Conservation (phyloP, 2,329 filamentous ascomycete genomes). For the Colletotrichum gloeosporioides region DNA sequence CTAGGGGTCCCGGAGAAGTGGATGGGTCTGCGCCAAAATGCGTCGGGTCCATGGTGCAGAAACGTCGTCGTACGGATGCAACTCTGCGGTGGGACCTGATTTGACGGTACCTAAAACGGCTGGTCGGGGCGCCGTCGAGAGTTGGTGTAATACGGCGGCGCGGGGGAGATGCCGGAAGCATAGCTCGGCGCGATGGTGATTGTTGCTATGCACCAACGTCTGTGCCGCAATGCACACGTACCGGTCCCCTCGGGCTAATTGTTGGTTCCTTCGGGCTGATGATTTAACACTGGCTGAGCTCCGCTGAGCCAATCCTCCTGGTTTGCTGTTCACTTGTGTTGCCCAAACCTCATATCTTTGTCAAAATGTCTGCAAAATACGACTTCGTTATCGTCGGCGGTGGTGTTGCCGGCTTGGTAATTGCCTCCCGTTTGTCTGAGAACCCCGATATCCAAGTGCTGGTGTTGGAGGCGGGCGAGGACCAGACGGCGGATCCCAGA, state of each 20-base stretch:
- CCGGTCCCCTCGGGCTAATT: not conserved
- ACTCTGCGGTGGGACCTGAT: constrained; percentile 12
- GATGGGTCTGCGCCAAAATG: constrained; percentile 5
- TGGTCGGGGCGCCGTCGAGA: not conserved
- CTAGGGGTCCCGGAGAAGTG: not conserved
- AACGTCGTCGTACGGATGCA: not conserved
- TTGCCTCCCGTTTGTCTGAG: constrained; percentile 23
- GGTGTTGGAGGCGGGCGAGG: constrained; percentile 33
- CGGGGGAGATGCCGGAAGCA: constrained; percentile 8
- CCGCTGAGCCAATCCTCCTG: not conserved
- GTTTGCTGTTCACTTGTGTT: not conserved
- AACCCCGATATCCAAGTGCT: constrained; percentile 24
- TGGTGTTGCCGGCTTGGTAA: constrained; percentile 20
- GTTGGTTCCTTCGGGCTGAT: not conserved
- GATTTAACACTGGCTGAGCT: constrained; percentile 11
- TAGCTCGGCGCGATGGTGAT: not conserved
- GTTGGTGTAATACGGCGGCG: not conserved
- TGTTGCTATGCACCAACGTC: not conserved
- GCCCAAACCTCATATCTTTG: not conserved
- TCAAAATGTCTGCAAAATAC: constrained; percentile 25
- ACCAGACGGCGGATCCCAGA: constrained; percentile 28
- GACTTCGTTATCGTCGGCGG: constrained; percentile 22
- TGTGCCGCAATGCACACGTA: not conserved
- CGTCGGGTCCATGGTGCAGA: constrained; percentile 5
- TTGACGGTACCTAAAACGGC: constrained; percentile 12